Percentiles rank a stretch among this genome's conserved stretches.
These are phyloP conservation scores for Aspergillus diversus DNA, from an alignment of 495 filamentous ascomycete genomes.

Conservation along the genomic window DNA sequence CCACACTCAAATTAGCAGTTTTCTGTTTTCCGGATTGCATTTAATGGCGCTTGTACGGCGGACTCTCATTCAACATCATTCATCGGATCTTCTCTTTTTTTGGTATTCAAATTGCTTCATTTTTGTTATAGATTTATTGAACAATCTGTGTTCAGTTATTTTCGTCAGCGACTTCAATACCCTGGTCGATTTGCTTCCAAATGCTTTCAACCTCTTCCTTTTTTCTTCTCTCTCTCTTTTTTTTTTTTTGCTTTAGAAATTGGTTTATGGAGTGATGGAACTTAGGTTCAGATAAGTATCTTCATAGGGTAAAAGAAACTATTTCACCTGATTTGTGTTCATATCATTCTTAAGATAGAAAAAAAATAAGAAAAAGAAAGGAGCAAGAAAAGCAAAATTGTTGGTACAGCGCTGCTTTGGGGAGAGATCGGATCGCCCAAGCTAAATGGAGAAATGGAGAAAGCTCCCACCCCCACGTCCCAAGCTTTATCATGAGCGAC, in stretches of 20 bases:
- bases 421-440: conserved; percentile 3
- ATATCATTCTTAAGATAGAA: neutral
- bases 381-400: neutral
- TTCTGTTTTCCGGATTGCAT: conserved; percentile 21
- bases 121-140: conserved; percentile 15
- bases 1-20: conserved; percentile 8
- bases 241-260: neutral
- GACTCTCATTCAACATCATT: conserved; percentile 10
- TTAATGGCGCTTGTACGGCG: conserved; percentile 22
- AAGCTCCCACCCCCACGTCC: conserved; percentile 4
- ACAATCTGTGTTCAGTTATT: conserved; percentile 6
- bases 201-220: neutral
- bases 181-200: conserved; percentile 10
- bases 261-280: neutral
- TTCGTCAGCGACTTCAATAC: conserved; percentile 12
- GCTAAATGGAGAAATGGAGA: neutral
- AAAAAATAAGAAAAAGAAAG: neutral
- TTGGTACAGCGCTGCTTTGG: neutral
- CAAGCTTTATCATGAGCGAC: conserved; percentile 14
- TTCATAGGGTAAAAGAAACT: neutral
- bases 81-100: conserved; percentile 11
- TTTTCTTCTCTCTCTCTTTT: neutral
- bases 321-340: neutral
- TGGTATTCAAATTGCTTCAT: conserved; percentile 7
- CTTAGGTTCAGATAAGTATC: conserved; percentile 1